Base-by-base conservation (phyloP, 441 rosid species). In the Jatropha podagrica region DNA sequence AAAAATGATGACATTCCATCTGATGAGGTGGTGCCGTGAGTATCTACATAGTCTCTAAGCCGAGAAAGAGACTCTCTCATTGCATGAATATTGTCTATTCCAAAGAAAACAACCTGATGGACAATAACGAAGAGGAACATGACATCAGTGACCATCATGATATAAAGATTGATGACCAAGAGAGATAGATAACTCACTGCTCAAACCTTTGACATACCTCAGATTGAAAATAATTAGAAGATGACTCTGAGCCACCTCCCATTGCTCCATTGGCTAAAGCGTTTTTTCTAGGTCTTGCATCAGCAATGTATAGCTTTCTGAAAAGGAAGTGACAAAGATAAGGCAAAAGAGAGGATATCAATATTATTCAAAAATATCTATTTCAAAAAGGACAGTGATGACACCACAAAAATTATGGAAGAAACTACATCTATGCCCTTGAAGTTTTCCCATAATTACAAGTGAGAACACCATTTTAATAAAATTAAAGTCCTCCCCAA, bases 211-310 rank as follows among this genome's bases (percentile, higher is more conserved):
- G 38, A 80, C 84, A 75, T 64, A 94, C 99, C 94, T 96, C 99
- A 77, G 98, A 96, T 72, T 91, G 97, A 77, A 88, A 83, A 87
- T 96, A 96, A 79, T 96, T 84, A 72, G 98, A 87, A 81, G 99
- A 92, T 41, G 99, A 96, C 82, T 96, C 98, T 1, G 98, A 94
- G 81, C 99, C 99, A 83, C 99, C 99, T 79, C 99, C 99, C 96
- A 82, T 94, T 72, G 99, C 99, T 48, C 98, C 99, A 92, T 96
- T 96, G 73, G 99, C 99, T 72, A 96, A 85, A 76, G 98, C 98
- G 89, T 96, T 94, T 88, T 92, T 96, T 80, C 97, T 89, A 41
- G 99, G 98, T 83, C 99, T 91, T 69, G 99, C 99, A 82, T 96
- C 99, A 71, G 92, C 98, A 77, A 96, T 94, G 79, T 94, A 96